phyloP scores from a whole-genome alignment of 2,329 filamentous ascomycete genomes.

The Pseudopyrenochaeta lycopersici region DNA sequence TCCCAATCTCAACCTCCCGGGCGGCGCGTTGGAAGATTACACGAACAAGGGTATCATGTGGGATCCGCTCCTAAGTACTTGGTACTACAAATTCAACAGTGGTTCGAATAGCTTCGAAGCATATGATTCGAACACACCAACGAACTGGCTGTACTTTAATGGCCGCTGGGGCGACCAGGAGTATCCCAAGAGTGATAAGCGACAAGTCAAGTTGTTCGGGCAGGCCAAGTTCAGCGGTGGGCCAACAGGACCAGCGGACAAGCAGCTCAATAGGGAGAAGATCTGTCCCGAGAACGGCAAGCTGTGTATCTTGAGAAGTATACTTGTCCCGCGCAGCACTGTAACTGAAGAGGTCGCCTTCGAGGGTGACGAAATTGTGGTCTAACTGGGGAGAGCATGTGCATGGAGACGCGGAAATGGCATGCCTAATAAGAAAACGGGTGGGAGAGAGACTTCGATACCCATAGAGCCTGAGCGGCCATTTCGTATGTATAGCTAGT shows the following conservation, averaged over 20 bases:
- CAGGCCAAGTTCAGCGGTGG: constrained; percentile 63
- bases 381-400: constrained; percentile 2
- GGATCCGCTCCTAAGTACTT: constrained; percentile 67
- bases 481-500: constrained; percentile 1
- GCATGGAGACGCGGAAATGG: not conserved
- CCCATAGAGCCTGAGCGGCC: constrained; percentile 4
- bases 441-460: not conserved
- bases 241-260: constrained; percentile 69
- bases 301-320: constrained; percentile 55
- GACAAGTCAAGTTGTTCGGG: constrained; percentile 58
- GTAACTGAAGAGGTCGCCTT: constrained; percentile 8
- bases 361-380: constrained; percentile 16
- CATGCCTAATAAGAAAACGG: not conserved
- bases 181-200: constrained; percentile 60
- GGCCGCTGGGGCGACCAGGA: constrained; percentile 71
- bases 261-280: constrained; percentile 63
- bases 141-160: constrained; percentile 64
- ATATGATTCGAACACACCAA: constrained; percentile 58
- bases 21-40: constrained; percentile 61
- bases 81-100: constrained; percentile 63
- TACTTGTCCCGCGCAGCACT: constrained; percentile 43
- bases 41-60: constrained; percentile 65
- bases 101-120: constrained; percentile 55
- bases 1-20: constrained; percentile 67
- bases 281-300: constrained; percentile 65